These are phyloP conservation scores for Panicum hallii DNA, from an alignment of 202 grass and related monocot species.

Conservation along the genomic window DNA sequence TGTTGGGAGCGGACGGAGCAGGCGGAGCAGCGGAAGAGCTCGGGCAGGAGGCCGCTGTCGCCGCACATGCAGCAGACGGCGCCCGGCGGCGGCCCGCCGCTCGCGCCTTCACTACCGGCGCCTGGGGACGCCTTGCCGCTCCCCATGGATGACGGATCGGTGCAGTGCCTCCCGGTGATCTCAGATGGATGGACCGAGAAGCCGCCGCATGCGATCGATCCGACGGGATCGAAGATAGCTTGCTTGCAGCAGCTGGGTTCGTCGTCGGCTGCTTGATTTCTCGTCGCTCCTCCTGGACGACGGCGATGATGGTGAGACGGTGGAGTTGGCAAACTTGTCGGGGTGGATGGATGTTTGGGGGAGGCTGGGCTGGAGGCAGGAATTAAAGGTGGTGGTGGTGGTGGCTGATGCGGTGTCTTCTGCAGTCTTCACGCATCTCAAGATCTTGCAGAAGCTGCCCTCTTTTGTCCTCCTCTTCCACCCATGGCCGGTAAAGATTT, in stretches of 20 bases:
- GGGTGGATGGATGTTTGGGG: conserved; percentile 1
- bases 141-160: conserved; percentile 47
- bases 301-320: neutral
- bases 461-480: conserved; percentile 55
- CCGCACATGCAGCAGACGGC: conserved; percentile 95
- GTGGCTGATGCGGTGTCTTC: conserved; percentile 22
- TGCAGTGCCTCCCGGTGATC: neutral
- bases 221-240: neutral
- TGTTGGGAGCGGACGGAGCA: conserved; percentile 85
- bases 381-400: conserved; percentile 27
- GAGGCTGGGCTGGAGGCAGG: conserved; percentile 19
- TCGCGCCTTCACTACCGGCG: conserved; percentile 1
- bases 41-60: conserved; percentile 81
- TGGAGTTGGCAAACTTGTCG: neutral
- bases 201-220: conserved; percentile 17
- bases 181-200: conserved; percentile 21
- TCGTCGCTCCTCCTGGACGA: neutral
- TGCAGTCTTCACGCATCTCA: conserved; percentile 51
- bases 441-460: conserved; percentile 55
- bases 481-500: conserved; percentile 49
- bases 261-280: neutral
- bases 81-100: neutral
- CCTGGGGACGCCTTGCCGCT: conserved; percentile 34
- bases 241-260: neutral
- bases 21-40: conserved; percentile 85